phyloP scores from a whole-genome alignment of 1,284 basidiomycete genomes.

The Volvariella volvacea region DNA sequence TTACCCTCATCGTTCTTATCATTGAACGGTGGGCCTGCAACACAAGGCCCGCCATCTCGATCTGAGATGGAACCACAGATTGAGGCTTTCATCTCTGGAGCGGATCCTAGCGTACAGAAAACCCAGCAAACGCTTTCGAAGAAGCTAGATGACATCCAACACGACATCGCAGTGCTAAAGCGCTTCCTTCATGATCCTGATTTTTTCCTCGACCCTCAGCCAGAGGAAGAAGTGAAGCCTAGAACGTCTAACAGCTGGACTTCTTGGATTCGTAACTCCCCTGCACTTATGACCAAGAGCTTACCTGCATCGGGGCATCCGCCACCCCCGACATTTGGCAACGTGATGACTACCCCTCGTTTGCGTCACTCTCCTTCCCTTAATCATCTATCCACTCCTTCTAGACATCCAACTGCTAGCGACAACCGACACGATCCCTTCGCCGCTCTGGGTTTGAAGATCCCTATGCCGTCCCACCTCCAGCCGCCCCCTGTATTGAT shows the following conservation, averaged over 20 bases:
- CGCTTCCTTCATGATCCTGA: constrained; percentile 42
- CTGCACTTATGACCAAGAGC: neutral
- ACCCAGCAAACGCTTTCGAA: constrained; percentile 43
- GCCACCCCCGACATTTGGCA: constrained; percentile 51
- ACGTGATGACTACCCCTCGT: constrained; percentile 58
- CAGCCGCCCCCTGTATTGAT: constrained; percentile 14
- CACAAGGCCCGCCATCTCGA: constrained; percentile 11
- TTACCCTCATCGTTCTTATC: constrained; percentile 7
- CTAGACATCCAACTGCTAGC: neutral
- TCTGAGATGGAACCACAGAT: constrained; percentile 47
- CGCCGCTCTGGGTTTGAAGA: constrained; percentile 44
- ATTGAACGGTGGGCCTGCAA: constrained; percentile 9
- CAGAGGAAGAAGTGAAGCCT: constrained; percentile 8
- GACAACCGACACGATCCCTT: constrained; percentile 32
- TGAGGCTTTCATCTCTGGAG: constrained; percentile 52
- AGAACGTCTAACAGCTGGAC: constrained; percentile 37
- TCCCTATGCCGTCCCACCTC: constrained; percentile 46
- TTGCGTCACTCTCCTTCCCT: constrained; percentile 42
- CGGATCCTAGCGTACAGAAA: constrained; percentile 41
- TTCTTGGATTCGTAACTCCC: constrained; percentile 39
- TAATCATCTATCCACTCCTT: constrained; percentile 15
- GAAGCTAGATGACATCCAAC: constrained; percentile 73
- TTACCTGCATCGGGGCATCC: constrained; percentile 30
- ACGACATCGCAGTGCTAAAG: constrained; percentile 70
- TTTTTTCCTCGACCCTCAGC: constrained; percentile 11